Percentiles rank a stretch among this genome's conserved stretches.
phyloP scores from a whole-genome alignment of 148 eudicot species.

The Silene latifolia region DNA sequence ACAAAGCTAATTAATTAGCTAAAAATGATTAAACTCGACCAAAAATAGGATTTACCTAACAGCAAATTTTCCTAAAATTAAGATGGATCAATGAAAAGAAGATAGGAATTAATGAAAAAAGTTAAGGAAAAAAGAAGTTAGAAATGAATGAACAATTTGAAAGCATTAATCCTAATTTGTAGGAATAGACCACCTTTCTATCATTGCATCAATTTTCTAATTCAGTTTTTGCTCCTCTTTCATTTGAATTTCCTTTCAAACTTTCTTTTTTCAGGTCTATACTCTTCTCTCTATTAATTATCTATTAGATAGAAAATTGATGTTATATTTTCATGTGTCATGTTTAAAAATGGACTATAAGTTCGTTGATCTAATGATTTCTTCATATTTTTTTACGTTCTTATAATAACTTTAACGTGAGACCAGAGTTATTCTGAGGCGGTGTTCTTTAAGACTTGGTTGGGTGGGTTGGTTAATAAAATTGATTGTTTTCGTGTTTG shows the following conservation, averaged over 20 bases:
- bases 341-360: neutral
- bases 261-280: constrained; percentile 27
- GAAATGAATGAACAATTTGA: constrained; percentile 16
- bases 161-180: constrained; percentile 22
- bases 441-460: neutral
- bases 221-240: constrained; percentile 26
- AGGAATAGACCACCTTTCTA: constrained; percentile 32
- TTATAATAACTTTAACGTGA: neutral
- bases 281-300: constrained; percentile 3
- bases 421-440: neutral
- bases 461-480: too few species aligned
- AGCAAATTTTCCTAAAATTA: constrained; percentile 16
- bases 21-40: neutral
- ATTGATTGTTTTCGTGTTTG: neutral
- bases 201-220: constrained; percentile 18
- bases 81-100: constrained; percentile 6
- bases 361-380: too few species aligned
- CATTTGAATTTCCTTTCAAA: constrained; percentile 20
- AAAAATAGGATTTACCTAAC: neutral
- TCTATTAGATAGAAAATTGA: neutral
- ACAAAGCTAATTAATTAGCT: neutral
- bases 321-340: neutral
- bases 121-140: constrained; percentile 1
- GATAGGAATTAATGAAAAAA: neutral
- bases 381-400: neutral